Base-by-base conservation (phyloP, 2,329 filamentous ascomycete genomes). In the Lachnellula subtilissima region DNA sequence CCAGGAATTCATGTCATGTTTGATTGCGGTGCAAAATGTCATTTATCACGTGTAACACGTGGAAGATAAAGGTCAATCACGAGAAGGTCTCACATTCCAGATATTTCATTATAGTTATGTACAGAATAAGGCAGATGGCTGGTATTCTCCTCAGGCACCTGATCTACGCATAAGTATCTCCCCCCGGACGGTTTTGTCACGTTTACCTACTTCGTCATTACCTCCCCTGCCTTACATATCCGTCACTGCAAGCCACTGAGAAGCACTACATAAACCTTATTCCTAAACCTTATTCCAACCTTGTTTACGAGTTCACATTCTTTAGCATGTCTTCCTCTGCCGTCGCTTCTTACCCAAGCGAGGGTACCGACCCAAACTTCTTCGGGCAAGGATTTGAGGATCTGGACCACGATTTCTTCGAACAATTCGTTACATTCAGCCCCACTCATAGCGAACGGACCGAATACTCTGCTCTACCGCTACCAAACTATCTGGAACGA, bases 341-440 rank as follows among this genome's bases (percentile, higher is more conserved):
- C 8, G 50, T 61, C 39, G 59, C 59, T 32, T 57, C 57, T 6
- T 61, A 57, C 49, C 55, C 76, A 61, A 70, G 72, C 68, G 74
- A 79, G 77, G 74, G 74, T 58, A 70, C 72, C 65, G 76, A 78
- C 22, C 22, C 22, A 22, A 22, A 2, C 55, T 78, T 78, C 73
- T 75, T 79, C 63, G 71, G 72, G 58, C 71, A 74, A 62, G 65
- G 66, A 53, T 73, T 72, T 50, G 73, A 77, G 58, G 81, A 84
- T 67, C 75, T 81, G 57, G 78, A 78, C 71, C 79, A 80, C 71
- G 79, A 81, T 69, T 75, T 86, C 70, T 85, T 87, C 74, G 81
- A 84, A 65, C 78, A 84, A 69, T 85, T 82, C 68, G 76, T 85
- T 69, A 78, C 83, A 62, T 77, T 80, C 70, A 81, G 83, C 58